Base-by-base conservation (phyloP, 2,329 filamentous ascomycete species). In the Dactylellina sp. region DNA sequence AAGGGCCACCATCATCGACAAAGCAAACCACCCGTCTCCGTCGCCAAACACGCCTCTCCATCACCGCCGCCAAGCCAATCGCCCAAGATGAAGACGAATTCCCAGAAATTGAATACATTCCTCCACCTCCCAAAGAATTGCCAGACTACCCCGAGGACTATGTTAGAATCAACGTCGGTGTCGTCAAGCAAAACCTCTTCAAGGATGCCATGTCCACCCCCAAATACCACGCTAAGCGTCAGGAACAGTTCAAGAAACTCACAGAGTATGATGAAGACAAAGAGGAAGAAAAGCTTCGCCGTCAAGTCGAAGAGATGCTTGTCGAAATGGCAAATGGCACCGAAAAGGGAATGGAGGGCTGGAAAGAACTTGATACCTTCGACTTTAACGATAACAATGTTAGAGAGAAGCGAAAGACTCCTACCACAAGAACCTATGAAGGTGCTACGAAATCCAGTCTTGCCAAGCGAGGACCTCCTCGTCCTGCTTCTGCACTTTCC, bases 71-170 rank as follows among this genome's bases (percentile, higher is more conserved):
- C 85, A 2, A 86, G 89, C 57, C 81, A 82, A 40, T 81, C 11
- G 80, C 81, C n/a, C 82, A 85, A 56, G 84, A 86, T 60, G 83
- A 85, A 74, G 84, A 83, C 56, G 66, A 86, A 24, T 88, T 91
- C 47, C 88, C 89, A 24, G 93, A 97, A 62, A 88, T 94, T 72
- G 95, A 98, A 83, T 97, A 96, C 80, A 93, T 92, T 80, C 92
- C 94, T 4, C 92, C 92, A 39, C 42, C 47, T 20, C 70, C 56
- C 22, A 61, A 79, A 76, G 85, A 88, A n/a, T 82, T 88, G 9
- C 86, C 87, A 0, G 91, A 91, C 78, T 84, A 89, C 77, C 90
- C 89, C 18, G 89, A 92, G 61, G 85, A 90, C 68, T 87, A 90
- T 75, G 88, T 88, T 2, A 82, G 84, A 83, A 49, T 80, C 89